Conservation (phyloP, 2,329 filamentous ascomycete species). For the Curvularia verruculosa region DNA sequence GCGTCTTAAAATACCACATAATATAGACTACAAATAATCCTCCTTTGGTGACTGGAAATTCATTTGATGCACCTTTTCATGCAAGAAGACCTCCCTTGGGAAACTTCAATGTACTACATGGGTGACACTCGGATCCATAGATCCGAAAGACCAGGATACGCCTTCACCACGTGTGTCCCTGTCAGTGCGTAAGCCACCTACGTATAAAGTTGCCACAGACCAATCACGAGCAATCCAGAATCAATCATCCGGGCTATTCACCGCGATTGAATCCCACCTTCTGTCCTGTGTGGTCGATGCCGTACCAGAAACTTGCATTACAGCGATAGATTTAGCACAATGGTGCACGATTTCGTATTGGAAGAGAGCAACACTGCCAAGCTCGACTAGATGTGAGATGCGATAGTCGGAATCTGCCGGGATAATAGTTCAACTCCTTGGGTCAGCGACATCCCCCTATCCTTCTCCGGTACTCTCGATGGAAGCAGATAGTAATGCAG, state of each 20-base stretch:
- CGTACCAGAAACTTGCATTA: neutral
- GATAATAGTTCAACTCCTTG: neutral
- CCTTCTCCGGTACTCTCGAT: neutral
- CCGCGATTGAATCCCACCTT: neutral
- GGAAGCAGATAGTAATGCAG: neutral
- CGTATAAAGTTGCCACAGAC: neutral
- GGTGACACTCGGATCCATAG: neutral
- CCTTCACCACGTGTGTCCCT: conserved; percentile 6
- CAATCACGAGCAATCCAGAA: neutral
- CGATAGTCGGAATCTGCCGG: neutral
- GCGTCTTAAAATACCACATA: neutral
- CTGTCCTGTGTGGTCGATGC: neutral
- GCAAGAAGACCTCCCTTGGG: neutral
- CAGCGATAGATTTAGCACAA: neutral
- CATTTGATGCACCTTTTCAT: neutral
- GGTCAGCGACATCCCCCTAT: neutral
- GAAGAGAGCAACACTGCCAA: neutral
- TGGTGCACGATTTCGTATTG: neutral
- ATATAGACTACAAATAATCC: neutral
- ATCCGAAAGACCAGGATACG: conserved; percentile 1
- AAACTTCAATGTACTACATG: neutral
- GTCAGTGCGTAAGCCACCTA: neutral
- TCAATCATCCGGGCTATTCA: neutral
- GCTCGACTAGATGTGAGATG: neutral
- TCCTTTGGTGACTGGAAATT: neutral